Conservation (phyloP, 495 filamentous ascomycete species). For the Aspergillus mulundensis region DNA sequence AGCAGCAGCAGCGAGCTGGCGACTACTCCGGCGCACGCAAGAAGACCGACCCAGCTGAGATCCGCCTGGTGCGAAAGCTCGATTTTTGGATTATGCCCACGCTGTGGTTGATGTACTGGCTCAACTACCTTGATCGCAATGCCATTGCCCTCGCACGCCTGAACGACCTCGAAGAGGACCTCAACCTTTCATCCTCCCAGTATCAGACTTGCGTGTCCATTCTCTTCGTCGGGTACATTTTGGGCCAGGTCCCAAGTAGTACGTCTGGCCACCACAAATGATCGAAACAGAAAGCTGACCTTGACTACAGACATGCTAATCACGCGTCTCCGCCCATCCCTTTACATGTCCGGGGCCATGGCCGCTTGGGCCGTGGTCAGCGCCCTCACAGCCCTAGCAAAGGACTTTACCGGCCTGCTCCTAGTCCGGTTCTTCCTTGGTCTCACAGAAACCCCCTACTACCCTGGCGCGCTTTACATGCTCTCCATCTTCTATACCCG, state of each 20-base stretch:
- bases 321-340: constrained; percentile 31
- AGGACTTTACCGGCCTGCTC: constrained; percentile 38
- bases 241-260: constrained; percentile 21
- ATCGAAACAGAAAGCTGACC: not conserved
- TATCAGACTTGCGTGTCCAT: constrained; percentile 53
- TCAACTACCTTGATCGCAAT: constrained; percentile 47
- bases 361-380: constrained; percentile 45
- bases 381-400: constrained; percentile 37
- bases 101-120: constrained; percentile 47
- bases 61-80: constrained; percentile 43
- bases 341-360: constrained; percentile 33
- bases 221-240: constrained; percentile 47
- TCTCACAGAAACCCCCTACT: constrained; percentile 31
- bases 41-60: constrained; percentile 41
- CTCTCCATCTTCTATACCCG: constrained; percentile 44
- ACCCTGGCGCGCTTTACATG: constrained; percentile 35
- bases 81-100: constrained; percentile 46
- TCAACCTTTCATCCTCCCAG: constrained; percentile 36
- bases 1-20: not conserved
- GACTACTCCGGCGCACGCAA: constrained; percentile 39
- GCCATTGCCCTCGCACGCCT: constrained; percentile 23
- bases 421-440: constrained; percentile 36
- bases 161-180: constrained; percentile 36
- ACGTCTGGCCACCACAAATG: not conserved
- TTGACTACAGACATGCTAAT: constrained; percentile 47